Evolutionary conservation across 148 eudicot genomes (phyloP), one percentile per base, ranked within the genome.

Genomic region (Vaccinium darrowii): DNA sequence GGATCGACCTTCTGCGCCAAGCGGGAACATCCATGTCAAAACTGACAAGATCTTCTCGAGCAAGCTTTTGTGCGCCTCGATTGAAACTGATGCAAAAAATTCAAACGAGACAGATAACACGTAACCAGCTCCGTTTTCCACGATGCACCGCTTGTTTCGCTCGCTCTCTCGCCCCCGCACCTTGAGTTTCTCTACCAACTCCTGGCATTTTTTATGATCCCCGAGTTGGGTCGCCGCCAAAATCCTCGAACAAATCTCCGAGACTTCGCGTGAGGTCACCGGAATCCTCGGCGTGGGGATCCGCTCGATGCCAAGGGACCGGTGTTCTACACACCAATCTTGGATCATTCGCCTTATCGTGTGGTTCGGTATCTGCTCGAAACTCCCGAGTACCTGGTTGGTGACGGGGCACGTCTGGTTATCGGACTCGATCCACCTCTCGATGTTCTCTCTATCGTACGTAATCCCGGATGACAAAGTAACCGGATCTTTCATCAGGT

Each of bases 401-500:
- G 98, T 96, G 43, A 93, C 89, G 0, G 99, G 99, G 75, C 99
- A 96, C 7, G 92, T 95, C 1, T 60, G n/a, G 56, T 96, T 91
- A 3, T 95, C 98, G 0, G 85, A 83, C 21, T 93, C 94, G 13
- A 93, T 92, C 99, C 99, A 96, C 78, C 81, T 92, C 57, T 95
- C 99, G 74, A 96, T 96, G 83, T 88, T 90, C 21, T 91, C 93
- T 23, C 99, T 89, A 74, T 96, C 99, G 36, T 96, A 96, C 1
- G 99, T 92, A 7, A 96, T 95, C 4, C 99, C 99, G 0, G 98
- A 91, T 0, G 95, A 86, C 23, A 96, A 74, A 7, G 96, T 93
- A 52, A 96, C 99, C 19, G 99, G 99, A 80, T 96, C 99, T 78
- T 93, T 93, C 99, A 96, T 96, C 85, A 95, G 43, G 11, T 96